phyloP scores from a whole-genome alignment of 805 yeast species.

The Barnettozyma wickerhamii region DNA sequence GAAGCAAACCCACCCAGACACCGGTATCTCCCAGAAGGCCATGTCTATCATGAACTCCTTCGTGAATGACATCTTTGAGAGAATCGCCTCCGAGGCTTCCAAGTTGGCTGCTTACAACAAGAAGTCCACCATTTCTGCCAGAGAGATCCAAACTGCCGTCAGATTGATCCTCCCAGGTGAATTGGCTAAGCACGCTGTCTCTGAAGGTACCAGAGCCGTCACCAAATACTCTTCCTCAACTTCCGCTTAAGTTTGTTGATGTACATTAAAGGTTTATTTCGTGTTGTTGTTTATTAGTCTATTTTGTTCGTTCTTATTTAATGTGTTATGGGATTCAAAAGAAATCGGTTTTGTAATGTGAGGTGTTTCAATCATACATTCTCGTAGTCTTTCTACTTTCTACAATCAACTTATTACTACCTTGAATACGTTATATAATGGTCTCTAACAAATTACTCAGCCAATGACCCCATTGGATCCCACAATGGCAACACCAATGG shows the following conservation, averaged over 20 bases:
- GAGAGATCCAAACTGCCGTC: slow-evolving; percentile 99
- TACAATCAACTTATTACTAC: no score
- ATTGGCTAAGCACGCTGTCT: slow-evolving; percentile 97
- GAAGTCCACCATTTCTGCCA: slow-evolving; percentile 96
- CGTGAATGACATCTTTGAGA: slow-evolving; percentile 96
- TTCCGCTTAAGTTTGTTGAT: slow-evolving; percentile 31
- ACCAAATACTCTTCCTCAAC: slow-evolving; percentile 85
- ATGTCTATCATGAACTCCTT: slow-evolving; percentile 99
- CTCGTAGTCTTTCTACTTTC: neutral
- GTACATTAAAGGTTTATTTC: slow-evolving; percentile 5
- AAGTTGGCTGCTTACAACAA: slow-evolving; percentile 99
- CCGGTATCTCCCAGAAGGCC: slow-evolving; percentile 98
- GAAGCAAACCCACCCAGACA: slow-evolving; percentile 98
- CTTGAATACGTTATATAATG: neutral
- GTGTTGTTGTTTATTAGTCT: slow-evolving; percentile 8
- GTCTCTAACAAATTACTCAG: slow-evolving; percentile 25
- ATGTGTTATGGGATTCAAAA: slow-evolving; percentile 15
- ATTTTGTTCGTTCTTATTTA: slow-evolving; percentile 12
- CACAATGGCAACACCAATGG: slow-evolving; percentile 65
- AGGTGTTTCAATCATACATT: neutral
- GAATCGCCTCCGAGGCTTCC: slow-evolving; percentile 97
- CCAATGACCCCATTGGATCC: slow-evolving; percentile 80
- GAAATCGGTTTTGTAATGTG: slow-evolving; percentile 12
- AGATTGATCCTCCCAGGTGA: slow-evolving; percentile 98
- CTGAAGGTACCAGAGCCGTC: slow-evolving; percentile 99